Evolutionary conservation across 345 rosid species (phyloP), one percentile per base, ranked within the genome.

Genomic region (Microcos paniculata): DNA sequence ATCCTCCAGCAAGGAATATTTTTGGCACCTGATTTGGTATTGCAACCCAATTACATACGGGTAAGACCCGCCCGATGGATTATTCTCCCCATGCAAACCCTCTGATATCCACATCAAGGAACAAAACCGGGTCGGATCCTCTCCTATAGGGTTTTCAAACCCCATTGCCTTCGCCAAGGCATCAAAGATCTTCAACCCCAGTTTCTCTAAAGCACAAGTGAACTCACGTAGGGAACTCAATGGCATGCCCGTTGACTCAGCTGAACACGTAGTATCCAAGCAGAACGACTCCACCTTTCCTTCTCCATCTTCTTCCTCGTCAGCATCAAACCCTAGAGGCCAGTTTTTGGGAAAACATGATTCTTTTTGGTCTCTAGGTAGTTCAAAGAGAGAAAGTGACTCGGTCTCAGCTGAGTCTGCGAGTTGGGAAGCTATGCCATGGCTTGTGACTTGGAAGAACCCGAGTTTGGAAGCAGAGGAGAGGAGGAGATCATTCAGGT

Each of bases 291-390:
- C 87, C 3, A 77, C 72, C 45, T 68, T 74, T 75, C 82, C 86
- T 56, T 76, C 80, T 63, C 11, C 76, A 62, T 57, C 84, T 21
- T 65, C 86, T 56, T 86, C 87, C 0, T 84, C 86, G 8, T 67
- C 87, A 23, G 68, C 62, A 40, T 83, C 94, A 73, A 82, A 89
- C 4, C 98, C 98, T 12, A 89, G 66, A 31, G 98, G 98, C 97
- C 96, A 89, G 81, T 86, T 86, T 19, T 73, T 82, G 0, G 92
- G 97, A 51, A 94, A 89, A n/a, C 33, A 67, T 4, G 88, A 63
- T 75, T 84, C 81, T 8, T 83, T 91, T 57, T 81, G 42, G 15
- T 85, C 85, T 13, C 31, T 77, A 23, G 59, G 61, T 59, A 91
- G 91, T 4, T 86, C 78, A 30, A 89, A 86, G 71, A 94, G 90